Evolutionary conservation across 176 grass and related monocot genomes (phyloP).

Genomic region (Oryza meyeriana): DNA sequence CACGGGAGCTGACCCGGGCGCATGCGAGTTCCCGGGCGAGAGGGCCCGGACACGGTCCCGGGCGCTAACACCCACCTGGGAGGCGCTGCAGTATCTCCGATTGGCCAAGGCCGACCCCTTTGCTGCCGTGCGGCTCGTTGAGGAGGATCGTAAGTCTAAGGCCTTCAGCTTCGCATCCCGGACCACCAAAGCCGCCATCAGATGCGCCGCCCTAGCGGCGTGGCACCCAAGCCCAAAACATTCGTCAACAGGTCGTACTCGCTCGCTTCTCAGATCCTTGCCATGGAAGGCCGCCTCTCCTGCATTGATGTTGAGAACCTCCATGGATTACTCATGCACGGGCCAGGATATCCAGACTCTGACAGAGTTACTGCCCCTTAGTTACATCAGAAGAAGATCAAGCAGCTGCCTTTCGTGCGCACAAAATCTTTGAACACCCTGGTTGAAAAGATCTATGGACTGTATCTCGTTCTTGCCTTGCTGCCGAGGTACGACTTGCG

Average conservation of each 20-base stretch:
- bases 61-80: no score
- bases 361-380: neutral
- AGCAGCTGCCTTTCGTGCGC: neutral
- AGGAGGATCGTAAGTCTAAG: neutral
- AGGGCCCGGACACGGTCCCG: no score
- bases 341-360: neutral
- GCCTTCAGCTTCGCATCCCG: constrained; percentile 9
- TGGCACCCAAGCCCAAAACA: neutral
- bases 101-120: constrained; percentile 12
- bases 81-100: constrained; percentile 23
- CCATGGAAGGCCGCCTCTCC: neutral
- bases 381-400: neutral
- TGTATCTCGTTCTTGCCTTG: neutral
- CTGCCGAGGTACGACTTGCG: neutral
- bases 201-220: neutral
- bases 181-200: constrained; percentile 11
- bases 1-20: no score
- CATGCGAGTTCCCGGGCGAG: no score
- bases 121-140: neutral
- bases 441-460: neutral
- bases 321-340: neutral
- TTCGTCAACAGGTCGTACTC: neutral
- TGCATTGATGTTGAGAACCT: neutral
- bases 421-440: neutral
- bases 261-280: neutral